Base-by-base conservation (phyloP, 768 basidiomycete species). In the Suillus subluteus region DNA sequence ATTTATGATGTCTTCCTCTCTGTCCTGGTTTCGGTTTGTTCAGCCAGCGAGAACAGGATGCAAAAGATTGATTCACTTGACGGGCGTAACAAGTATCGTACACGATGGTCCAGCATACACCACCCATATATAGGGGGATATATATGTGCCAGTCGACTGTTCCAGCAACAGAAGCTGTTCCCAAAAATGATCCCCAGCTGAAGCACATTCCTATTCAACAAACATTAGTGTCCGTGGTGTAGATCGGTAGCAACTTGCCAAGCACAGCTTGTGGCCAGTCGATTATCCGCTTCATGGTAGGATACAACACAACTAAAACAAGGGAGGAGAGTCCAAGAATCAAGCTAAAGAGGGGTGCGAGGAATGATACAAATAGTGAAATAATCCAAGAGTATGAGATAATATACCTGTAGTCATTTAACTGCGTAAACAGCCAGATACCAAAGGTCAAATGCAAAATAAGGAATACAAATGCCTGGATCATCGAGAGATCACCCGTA, bases 1-100 rank as follows among this genome's bases (percentile, higher is more conserved):
- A 65, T 86, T 87, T 62, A 84, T 83, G 55, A 88, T 75, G 74
- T 93, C 91, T 78, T 92, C 92, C 62, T 82, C 76, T 65, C 89
- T 88, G 76, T 94, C 92, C 80, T 92, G 83, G 74, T 66, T 85
- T 69, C 9, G 85, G 84, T 65, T 86, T 85, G 70, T 86, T 87
- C 82, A 87, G 86, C 84, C 83, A 62, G 86, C 77, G 32, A 21
- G 30, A 11, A 18, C 18, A 26, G 9, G 30, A 32, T 1, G 54
- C 18, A 55, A 32, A 32, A 5, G 30, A 55, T 55, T 21, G 2
- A 35, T 55, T 55, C 18, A 55, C 54, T 32, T 55, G 54, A 55
- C 54, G 54, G 54, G 30, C 30, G 32, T 55, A 55, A 21, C 9
- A 32, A 55, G 54, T 32, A 18, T 32, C 32, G 15, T 40, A 40